Percentiles rank a stretch among this genome's conserved stretches.
These are phyloP conservation scores for Tetrapisispora nanseiensis DNA, from an alignment of 805 yeast genomes.

Conservation along the genomic window DNA sequence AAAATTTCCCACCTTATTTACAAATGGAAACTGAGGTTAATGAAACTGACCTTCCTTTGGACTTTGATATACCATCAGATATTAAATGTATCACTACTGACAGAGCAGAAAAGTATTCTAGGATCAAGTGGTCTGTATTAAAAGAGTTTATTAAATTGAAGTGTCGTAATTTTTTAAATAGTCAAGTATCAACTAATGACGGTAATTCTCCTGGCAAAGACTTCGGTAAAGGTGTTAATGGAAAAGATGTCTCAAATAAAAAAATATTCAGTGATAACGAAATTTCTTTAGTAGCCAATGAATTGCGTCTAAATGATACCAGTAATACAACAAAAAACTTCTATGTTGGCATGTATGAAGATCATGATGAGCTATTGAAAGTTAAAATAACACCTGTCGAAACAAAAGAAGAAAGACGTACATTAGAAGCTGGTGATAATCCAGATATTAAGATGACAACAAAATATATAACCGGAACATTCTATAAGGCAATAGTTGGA, in stretches of 20 bases:
- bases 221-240: not conserved
- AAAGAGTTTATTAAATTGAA: slow-evolving; percentile 31
- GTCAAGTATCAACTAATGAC: not conserved
- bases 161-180: slow-evolving; percentile 21
- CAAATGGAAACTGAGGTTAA: slow-evolving; percentile 15
- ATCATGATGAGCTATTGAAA: slow-evolving; percentile 12
- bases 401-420: slow-evolving; percentile 7
- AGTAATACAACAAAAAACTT: slow-evolving; percentile 26
- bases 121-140: slow-evolving; percentile 31
- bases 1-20: slow-evolving; percentile 28
- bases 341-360: slow-evolving; percentile 30
- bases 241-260: not conserved
- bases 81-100: slow-evolving; percentile 11
- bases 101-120: slow-evolving; percentile 21
- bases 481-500: slow-evolving; percentile 28
- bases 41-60: not conserved
- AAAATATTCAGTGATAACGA: not conserved
- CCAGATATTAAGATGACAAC: not conserved
- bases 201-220: not conserved
- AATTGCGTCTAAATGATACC: slow-evolving; percentile 2
- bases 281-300: not conserved
- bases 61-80: not conserved
- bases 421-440: slow-evolving; percentile 4
- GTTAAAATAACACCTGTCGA: not conserved
- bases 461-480: slow-evolving; percentile 20